phyloP scores from a whole-genome alignment of 768 basidiomycete genomes.

The Candolleomyces efflorescens region DNA sequence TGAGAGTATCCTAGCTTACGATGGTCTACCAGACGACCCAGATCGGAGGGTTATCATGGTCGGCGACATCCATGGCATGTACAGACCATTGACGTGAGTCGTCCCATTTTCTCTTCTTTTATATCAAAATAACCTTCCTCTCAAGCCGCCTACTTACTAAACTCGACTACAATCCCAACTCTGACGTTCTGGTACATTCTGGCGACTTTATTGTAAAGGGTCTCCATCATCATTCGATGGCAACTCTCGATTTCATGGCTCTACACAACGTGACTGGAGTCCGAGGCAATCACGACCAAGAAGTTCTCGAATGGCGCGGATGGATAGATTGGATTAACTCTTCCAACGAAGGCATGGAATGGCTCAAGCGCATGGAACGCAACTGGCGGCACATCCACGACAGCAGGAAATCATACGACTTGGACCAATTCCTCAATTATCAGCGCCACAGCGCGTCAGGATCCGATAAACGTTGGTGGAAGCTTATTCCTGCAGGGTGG shows the following conservation, averaged over 20 bases:
- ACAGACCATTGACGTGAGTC: constrained; percentile 59
- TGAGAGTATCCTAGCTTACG: neutral
- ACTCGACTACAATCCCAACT: constrained; percentile 51
- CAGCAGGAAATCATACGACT: constrained; percentile 4
- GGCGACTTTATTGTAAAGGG: constrained; percentile 84
- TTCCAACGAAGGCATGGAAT: constrained; percentile 42
- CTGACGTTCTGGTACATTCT: constrained; percentile 73
- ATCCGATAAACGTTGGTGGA: constrained; percentile 38
- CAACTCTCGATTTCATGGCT: constrained; percentile 62
- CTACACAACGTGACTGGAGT: constrained; percentile 68
- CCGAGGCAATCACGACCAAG: constrained; percentile 93
- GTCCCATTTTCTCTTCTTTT: neutral
- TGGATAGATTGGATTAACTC: constrained; percentile 79
- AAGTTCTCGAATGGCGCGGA: constrained; percentile 81
- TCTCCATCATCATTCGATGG: constrained; percentile 51
- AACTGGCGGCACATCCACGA: constrained; percentile 31
- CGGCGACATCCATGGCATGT: constrained; percentile 89
- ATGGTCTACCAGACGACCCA: constrained; percentile 38
- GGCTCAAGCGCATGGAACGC: constrained; percentile 50
- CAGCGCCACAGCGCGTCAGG: neutral
- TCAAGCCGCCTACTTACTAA: constrained; percentile 60
- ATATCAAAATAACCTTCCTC: neutral
- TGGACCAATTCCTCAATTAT: constrained; percentile 6
- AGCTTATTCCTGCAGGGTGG: constrained; percentile 64
- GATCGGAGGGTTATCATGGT: constrained; percentile 64